Evolutionary conservation across 768 basidiomycete genomes (phyloP), one percentile per base, ranked within the genome.

Genomic region (Lentinus brumalis): DNA sequence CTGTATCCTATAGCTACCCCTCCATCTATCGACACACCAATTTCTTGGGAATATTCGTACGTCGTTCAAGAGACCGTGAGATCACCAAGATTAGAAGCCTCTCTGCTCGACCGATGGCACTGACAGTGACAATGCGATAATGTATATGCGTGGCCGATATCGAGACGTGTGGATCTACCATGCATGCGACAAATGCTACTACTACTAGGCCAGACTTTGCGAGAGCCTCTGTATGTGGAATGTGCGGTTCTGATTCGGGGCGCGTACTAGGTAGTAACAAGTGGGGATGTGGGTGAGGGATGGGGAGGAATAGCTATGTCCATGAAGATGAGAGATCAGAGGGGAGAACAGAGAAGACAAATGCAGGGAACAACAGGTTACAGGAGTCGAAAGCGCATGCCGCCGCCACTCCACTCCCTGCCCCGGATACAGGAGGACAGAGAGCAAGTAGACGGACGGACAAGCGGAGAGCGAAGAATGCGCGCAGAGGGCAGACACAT

Each of bases 121-220:
- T 6, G 35, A 35, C 35, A 44, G 42, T 53, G 15, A 38, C 31
- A 39, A 31, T 59, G 58, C 32, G 42, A 30, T 29, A 59, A 26
- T 50, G 46, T 53, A 53, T 57, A 57, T 57, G 45, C 40, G 38
- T 46, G 29, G 26, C 42, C 42, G 29, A 42, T 47, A 39, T 60
- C 54, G 47, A 54, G 53, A 47, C 45, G 45, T 46, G 53, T 53
- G 52, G 52, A 59, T 59, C 52, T 59, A 59, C 58, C 58, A 53
- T 59, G 58, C 59, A 41, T 32, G 57, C 57, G 7, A 49, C 26
- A 26, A 30, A 49, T 45, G 53, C 41, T 42, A 44, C 42, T 15
- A 45, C 35, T 35, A 35, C 21, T 26, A 26, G 21, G 21, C 21
- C 21, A 1, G 26, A 30, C 46, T 49, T 49, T 49, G 21, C 46